Conservation (phyloP, 768 basidiomycete species). For the Lactarius sp. region DNA sequence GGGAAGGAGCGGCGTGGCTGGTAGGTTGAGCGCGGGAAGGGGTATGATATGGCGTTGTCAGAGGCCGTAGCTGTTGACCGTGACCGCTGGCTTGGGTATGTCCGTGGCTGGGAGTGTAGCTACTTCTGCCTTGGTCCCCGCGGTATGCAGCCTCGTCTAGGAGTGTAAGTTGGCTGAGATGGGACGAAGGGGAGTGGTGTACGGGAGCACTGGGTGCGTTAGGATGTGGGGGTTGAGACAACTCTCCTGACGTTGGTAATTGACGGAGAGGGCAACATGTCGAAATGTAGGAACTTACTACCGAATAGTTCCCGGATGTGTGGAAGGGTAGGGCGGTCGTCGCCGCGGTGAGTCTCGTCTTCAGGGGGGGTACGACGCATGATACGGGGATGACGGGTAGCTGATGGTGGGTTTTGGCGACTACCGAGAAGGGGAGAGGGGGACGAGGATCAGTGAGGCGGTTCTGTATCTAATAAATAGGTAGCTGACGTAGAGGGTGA, state of each 20-base stretch:
- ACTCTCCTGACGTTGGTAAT: constrained; percentile 15
- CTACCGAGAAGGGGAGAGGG: constrained; percentile 8
- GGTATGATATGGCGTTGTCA: constrained; percentile 14
- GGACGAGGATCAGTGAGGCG: not conserved
- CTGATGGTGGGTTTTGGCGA: not conserved
- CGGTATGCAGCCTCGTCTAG: constrained; percentile 11
- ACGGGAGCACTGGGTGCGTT: constrained; percentile 2
- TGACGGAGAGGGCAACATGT: not conserved
- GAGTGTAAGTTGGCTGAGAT: constrained; percentile 12
- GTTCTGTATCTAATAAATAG: constrained; percentile 8
- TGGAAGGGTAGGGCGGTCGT: constrained; percentile 26
- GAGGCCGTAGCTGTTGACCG: constrained; percentile 13
- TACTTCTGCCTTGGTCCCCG: constrained; percentile 12
- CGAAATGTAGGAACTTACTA: constrained; percentile 12
- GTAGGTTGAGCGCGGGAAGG: constrained; percentile 9
- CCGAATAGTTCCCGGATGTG: constrained; percentile 26
- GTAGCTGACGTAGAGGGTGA: constrained; percentile 12
- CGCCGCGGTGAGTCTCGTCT: constrained; percentile 21
- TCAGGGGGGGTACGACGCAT: constrained; percentile 20
- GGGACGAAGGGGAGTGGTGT: constrained; percentile 16
- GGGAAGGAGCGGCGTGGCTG: not conserved
- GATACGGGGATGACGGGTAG: not conserved
- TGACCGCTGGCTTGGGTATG: constrained; percentile 9
- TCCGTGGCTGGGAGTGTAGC: constrained; percentile 14
- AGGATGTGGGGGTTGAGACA: constrained; percentile 22